These are phyloP conservation scores for Cerioporus squamosus DNA, from an alignment of 1,284 basidiomycete species.

Conservation along the genomic window DNA sequence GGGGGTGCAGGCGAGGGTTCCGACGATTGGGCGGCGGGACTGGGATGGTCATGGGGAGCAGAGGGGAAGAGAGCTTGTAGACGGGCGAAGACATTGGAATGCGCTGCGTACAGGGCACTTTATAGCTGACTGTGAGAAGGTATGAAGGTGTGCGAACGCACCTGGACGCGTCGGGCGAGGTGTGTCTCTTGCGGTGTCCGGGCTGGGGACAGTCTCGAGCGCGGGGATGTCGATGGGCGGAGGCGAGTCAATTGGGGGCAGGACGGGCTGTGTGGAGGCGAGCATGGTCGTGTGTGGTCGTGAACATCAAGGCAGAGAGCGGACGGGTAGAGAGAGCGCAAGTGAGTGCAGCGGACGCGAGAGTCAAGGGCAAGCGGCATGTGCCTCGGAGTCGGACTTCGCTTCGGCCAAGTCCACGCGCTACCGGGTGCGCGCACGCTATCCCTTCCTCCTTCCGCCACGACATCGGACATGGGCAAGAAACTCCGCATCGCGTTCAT, in stretches of 20 bases:
- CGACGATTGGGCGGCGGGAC: slow-evolving; percentile 20
- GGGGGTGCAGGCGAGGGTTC: slow-evolving; percentile 22
- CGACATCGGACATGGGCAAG: no score
- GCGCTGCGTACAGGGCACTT: slow-evolving; percentile 17
- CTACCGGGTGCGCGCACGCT: no score
- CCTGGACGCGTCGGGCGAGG: slow-evolving; percentile 17
- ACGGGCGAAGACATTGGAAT: slow-evolving; percentile 44
- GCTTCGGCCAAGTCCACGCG: no score
- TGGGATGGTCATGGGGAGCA: slow-evolving; percentile 21
- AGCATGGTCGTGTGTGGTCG: slow-evolving; percentile 9
- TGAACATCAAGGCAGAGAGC: slow-evolving; percentile 4
- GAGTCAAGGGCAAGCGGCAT: no score
- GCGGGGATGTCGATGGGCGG: slow-evolving; percentile 23
- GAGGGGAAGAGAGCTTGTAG: slow-evolving; percentile 48
- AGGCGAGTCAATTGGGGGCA: slow-evolving; percentile 23
- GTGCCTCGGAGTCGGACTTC: no score
- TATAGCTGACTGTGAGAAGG: no score
- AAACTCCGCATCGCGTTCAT: slow-evolving; percentile 74
- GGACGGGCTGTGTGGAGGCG: slow-evolving; percentile 12
- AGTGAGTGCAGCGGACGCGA: no score
- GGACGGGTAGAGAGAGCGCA: no score
- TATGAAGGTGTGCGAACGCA: neutral
- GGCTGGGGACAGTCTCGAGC: slow-evolving; percentile 6
- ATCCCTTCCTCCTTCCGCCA: no score
- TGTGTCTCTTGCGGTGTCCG: slow-evolving; percentile 15